Evolutionary conservation across 371 early-diverging fungal species (phyloP), one percentile per base, ranked within the genome.

Genomic region (Mortierella sp.): DNA sequence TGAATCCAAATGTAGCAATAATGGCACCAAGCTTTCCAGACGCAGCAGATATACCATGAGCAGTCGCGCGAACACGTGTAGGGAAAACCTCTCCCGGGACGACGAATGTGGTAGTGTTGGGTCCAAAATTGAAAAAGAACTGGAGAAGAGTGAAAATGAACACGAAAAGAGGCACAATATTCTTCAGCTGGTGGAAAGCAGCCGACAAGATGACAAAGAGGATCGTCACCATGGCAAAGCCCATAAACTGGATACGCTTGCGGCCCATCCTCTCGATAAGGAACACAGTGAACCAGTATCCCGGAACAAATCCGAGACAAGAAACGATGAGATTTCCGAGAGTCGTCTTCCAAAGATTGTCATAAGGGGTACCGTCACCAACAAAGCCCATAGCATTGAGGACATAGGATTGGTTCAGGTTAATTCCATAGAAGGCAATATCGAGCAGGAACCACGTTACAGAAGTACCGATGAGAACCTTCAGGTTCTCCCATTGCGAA

Each of bases 71-170:
- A 57, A 87, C 87, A 9, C 88, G 84, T 18, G 91, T 96, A 18
- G 97, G 96, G 88, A 96, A 97, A 4, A 93, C 91, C 83, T 97
- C 97, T 71, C 94, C 93, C 10, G 97, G 96, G 64, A 95, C 87
- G 62, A 96, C 92, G 65, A 96, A 97, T 24, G 96, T 96, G 4
- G 90, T 90, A 26, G 87, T 70, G 80, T 93, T 93, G 60, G 92
- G 90, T 22, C 92, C 91, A 83, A 92, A 92, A 66, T 94, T 89
- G 84, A 90, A 89, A 79, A 93, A 92, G 78, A 94, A 89, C 72
- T 89, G 94, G 4, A 93, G 91, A 26, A 94, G 83, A 5, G 93
- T 93, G 78, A 92, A 95, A 55, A 95, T 78, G 40, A 84, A 77
- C 39, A 91, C 70, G 62, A 91, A 90, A 1, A 84, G 65, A 4